These are phyloP conservation scores for Neoarthrinium moseri DNA, from an alignment of 2,329 filamentous ascomycete species.

Conservation along the genomic window DNA sequence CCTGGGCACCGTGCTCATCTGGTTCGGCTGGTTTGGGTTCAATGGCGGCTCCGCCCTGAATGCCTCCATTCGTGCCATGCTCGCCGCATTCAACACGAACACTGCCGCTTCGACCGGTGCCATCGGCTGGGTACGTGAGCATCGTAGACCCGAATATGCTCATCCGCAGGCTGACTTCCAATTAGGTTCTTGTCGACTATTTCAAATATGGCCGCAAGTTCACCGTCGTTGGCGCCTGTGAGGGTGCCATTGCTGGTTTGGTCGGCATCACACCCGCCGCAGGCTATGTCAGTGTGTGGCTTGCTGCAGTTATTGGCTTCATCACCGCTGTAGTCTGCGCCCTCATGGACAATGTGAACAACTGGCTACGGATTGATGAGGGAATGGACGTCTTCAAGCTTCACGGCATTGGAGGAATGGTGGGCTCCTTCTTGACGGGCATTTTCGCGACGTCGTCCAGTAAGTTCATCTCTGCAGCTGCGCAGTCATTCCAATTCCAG, in stretches of 20 bases:
- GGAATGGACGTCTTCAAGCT: constrained; percentile 60
- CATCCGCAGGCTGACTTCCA: neutral
- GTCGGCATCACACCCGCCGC: constrained; percentile 60
- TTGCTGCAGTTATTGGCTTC: constrained; percentile 49
- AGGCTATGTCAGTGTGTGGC: constrained; percentile 52
- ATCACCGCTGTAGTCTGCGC: constrained; percentile 44
- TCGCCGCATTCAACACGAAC: constrained; percentile 59
- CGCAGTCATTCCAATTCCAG: neutral
- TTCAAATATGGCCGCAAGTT: constrained; percentile 43
- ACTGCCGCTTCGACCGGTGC: constrained; percentile 54
- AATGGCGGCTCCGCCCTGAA: constrained; percentile 52
- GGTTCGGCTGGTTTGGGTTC: constrained; percentile 61
- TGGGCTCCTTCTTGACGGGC: constrained; percentile 56
- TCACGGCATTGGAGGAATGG: constrained; percentile 57
- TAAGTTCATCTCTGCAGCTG: constrained; percentile 7
- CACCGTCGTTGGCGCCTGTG: constrained; percentile 50
- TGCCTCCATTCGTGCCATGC: constrained; percentile 49
- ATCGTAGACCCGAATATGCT: neutral
- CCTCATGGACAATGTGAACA: constrained; percentile 8
- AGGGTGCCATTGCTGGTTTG: constrained; percentile 54
- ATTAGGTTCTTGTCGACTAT: constrained; percentile 44
- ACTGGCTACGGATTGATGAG: constrained; percentile 43
- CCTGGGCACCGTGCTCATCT: constrained; percentile 63
- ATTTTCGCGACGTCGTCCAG: constrained; percentile 47
- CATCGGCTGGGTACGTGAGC: constrained; percentile 43